These are phyloP conservation scores for Oxalis stricta DNA, from an alignment of 441 rosid species.

Conservation along the genomic window DNA sequence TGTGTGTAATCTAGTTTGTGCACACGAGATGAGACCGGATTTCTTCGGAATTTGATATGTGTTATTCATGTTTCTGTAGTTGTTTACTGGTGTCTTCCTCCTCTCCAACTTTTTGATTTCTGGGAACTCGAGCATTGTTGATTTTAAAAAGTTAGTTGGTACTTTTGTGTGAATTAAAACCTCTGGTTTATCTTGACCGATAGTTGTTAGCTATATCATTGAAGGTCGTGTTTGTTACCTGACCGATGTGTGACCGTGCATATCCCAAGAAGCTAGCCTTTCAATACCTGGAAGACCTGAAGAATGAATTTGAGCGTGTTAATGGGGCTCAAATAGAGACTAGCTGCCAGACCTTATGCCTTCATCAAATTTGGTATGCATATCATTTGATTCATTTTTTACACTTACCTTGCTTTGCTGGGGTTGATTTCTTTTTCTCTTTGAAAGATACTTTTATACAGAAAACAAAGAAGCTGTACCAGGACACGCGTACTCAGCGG, in stretches of 20 bases:
- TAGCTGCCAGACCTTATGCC: slow-evolving; percentile 50
- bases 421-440: slow-evolving; percentile 13
- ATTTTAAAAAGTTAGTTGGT: too few species aligned
- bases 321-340: slow-evolving; percentile 39
- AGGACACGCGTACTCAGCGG: slow-evolving; percentile 39
- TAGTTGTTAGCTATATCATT: slow-evolving; percentile 29
- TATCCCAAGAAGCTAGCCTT: slow-evolving; percentile 46
- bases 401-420: neutral
- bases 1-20: too few species aligned
- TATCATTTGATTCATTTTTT: neutral
- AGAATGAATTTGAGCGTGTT: slow-evolving; percentile 39
- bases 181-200: slow-evolving; percentile 21
- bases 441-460: slow-evolving; percentile 39
- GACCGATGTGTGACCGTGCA: slow-evolving; percentile 43
- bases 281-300: slow-evolving; percentile 47
- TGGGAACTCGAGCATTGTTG: too few species aligned
- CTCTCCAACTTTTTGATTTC: too few species aligned
- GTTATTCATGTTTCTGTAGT: too few species aligned
- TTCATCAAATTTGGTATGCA: slow-evolving; percentile 42
- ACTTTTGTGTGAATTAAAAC: too few species aligned
- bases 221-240: slow-evolving; percentile 46
- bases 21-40: too few species aligned
- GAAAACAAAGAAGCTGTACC: slow-evolving; percentile 45
- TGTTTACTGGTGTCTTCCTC: too few species aligned
- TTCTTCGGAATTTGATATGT: too few species aligned